phyloP scores from a whole-genome alignment of 352 stramenopile genomes.

The Phytophthora aleatoria region DNA sequence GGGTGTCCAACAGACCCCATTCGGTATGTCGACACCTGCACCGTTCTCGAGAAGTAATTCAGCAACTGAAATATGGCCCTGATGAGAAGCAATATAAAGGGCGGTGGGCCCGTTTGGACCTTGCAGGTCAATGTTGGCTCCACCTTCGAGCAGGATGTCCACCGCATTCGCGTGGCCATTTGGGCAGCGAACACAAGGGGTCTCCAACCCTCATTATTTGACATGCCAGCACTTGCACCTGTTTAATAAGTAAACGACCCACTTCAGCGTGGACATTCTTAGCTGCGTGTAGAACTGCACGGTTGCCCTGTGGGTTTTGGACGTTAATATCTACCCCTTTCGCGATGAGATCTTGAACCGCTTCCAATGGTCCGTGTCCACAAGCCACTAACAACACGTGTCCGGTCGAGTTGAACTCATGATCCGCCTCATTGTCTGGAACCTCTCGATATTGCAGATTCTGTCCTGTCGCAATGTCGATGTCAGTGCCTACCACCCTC shows the following conservation, averaged over 20 bases:
- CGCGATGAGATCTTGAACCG: too few species aligned
- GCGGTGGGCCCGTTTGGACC: not conserved
- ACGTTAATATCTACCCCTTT: too few species aligned
- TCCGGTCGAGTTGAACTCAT: too few species aligned
- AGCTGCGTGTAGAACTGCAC: too few species aligned
- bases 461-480: too few species aligned
- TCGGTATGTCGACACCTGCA: not conserved
- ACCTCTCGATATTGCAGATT: too few species aligned
- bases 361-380: too few species aligned
- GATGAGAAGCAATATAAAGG: not conserved
- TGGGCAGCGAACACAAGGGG: not conserved
- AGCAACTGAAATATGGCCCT: not conserved
- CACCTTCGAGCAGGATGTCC: not conserved
- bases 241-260: not conserved
- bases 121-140: not conserved
- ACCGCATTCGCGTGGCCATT: not conserved
- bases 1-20: not conserved
- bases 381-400: too few species aligned
- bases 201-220: not conserved
- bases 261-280: too few species aligned
- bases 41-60: not conserved
- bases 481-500: too few species aligned
- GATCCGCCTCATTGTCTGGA: too few species aligned
- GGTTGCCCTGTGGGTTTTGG: too few species aligned
- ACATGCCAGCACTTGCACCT: not conserved